A percentile compares a stretch with the other conserved stretches of the same genome.
Conservation (phyloP, 2,329 filamentous ascomycete genomes). For the Gaeumannomyces sp. region DNA sequence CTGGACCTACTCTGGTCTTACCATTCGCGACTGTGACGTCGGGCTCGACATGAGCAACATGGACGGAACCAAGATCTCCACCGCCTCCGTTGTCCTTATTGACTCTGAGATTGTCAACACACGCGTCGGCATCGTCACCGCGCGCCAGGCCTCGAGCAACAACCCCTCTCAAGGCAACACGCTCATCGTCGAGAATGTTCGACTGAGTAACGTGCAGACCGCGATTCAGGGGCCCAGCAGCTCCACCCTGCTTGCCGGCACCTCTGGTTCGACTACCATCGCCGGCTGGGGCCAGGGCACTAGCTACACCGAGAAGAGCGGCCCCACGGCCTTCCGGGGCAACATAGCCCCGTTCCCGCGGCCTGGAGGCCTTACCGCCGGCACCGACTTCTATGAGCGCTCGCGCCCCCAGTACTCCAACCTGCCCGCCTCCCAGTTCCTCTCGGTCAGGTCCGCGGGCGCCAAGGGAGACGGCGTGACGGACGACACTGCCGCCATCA, state of each 20-base stretch:
- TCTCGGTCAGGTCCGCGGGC: constrained; percentile 62
- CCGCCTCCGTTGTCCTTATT: constrained; percentile 69
- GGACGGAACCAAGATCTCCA: constrained; percentile 41
- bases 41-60: constrained; percentile 59
- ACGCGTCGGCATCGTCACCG: constrained; percentile 66
- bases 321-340: constrained; percentile 39
- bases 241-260: constrained; percentile 49
- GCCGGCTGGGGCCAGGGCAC: constrained; percentile 63
- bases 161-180: constrained; percentile 36
- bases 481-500: constrained; percentile 68
- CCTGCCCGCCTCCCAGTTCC: constrained; percentile 51
- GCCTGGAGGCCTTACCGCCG: constrained; percentile 49
- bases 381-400: constrained; percentile 57
- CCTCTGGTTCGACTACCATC: constrained; percentile 42
- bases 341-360: constrained; percentile 37
- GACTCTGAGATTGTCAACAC: constrained; percentile 68
- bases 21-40: constrained; percentile 56
- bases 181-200: constrained; percentile 42
- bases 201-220: constrained; percentile 32
- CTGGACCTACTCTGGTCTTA: constrained; percentile 64
- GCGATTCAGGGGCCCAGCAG: constrained; percentile 40
- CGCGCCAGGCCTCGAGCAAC: constrained; percentile 29
- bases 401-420: constrained; percentile 72
- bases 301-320: constrained; percentile 42
- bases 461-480: constrained; percentile 67